A percentile compares a stretch with the other conserved stretches of the same genome.
These are phyloP conservation scores for Ceratocystis harringtonii DNA, from an alignment of 2,329 filamentous ascomycete species.

Conservation along the genomic window DNA sequence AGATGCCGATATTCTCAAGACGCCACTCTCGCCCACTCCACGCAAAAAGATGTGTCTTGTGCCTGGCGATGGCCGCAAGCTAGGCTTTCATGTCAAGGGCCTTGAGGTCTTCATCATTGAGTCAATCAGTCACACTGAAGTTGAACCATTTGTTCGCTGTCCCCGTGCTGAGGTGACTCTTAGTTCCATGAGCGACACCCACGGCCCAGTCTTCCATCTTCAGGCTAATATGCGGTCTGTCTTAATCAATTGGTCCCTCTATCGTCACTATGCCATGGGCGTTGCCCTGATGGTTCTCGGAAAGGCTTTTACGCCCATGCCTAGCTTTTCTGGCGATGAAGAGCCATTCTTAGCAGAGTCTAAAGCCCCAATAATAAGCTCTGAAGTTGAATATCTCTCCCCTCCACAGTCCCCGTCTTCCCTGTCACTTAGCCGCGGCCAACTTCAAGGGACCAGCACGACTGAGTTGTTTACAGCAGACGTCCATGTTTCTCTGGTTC, in stretches of 20 bases:
- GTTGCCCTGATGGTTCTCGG: slow-evolving; percentile 61
- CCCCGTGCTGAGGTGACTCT: slow-evolving; percentile 79
- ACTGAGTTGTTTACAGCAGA: slow-evolving; percentile 67
- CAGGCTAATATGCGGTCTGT: slow-evolving; percentile 68
- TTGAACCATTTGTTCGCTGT: slow-evolving; percentile 71
- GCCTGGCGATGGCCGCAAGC: slow-evolving; percentile 60
- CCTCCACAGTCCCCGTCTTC: slow-evolving; percentile 23
- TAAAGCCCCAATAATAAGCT: slow-evolving; percentile 18
- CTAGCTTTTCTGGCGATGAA: slow-evolving; percentile 9
- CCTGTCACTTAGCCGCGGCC: slow-evolving; percentile 9
- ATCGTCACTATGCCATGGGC: slow-evolving; percentile 78
- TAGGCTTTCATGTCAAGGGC: slow-evolving; percentile 67
- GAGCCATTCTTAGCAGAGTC: slow-evolving; percentile 12
- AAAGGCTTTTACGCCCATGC: slow-evolving; percentile 21
- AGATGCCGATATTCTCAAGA: slow-evolving; percentile 46
- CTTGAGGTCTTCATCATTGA: slow-evolving; percentile 87
- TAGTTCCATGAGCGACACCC: slow-evolving; percentile 69
- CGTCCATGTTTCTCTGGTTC: slow-evolving; percentile 64
- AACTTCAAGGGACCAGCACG: slow-evolving; percentile 12
- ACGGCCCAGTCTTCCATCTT: slow-evolving; percentile 77
- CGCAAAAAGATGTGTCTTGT: slow-evolving; percentile 38
- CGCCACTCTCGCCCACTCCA: slow-evolving; percentile 23
- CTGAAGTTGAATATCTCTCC: slow-evolving; percentile 24
- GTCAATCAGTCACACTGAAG: slow-evolving; percentile 66
- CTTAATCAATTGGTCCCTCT: slow-evolving; percentile 78